phyloP scores from a whole-genome alignment of 1,139 yeast genomes.

The Yamadazyma epiphylla region DNA sequence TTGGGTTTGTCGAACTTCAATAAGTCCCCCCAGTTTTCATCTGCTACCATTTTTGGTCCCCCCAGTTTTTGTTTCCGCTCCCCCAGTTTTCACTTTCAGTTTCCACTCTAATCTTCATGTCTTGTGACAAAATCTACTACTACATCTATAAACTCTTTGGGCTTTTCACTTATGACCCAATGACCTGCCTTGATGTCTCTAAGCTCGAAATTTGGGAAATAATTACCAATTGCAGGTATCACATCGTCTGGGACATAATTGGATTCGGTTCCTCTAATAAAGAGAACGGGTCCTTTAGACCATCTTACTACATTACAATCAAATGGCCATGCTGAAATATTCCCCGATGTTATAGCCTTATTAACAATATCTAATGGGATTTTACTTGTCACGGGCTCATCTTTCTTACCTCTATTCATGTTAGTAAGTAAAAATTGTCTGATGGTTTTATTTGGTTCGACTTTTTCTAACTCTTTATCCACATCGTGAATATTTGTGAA shows the following conservation, averaged over 20 bases:
- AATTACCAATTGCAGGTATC: slow-evolving; percentile 67
- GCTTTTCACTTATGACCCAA: slow-evolving; percentile 85
- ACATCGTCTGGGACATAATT: slow-evolving; percentile 84
- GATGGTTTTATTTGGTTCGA: slow-evolving; percentile 58
- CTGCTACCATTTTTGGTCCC: too few species aligned
- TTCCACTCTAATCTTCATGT: slow-evolving; percentile 57
- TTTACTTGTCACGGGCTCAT: slow-evolving; percentile 38
- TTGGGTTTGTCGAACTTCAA: too few species aligned
- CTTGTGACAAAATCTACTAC: slow-evolving; percentile 58
- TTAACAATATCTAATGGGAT: slow-evolving; percentile 71
- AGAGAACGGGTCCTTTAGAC: slow-evolving; percentile 64
- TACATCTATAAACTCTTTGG: slow-evolving; percentile 58
- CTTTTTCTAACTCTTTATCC: slow-evolving; percentile 55
- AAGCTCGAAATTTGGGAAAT: slow-evolving; percentile 75
- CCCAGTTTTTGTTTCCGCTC: too few species aligned
- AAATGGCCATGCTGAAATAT: slow-evolving; percentile 77
- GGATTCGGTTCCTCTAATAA: slow-evolving; percentile 77
- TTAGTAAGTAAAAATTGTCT: slow-evolving; percentile 80
- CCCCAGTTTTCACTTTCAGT: too few species aligned
- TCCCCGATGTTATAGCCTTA: slow-evolving; percentile 56
- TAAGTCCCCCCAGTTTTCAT: too few species aligned
- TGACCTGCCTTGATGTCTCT: slow-evolving; percentile 83
- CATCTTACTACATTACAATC: slow-evolving; percentile 52
- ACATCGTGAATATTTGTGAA: slow-evolving; percentile 62
- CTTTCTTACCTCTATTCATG: slow-evolving; percentile 44